A percentile compares a stretch with the other conserved stretches of the same genome.
phyloP scores from a whole-genome alignment of 1,284 basidiomycete species.

The Ustilago cynodontis region DNA sequence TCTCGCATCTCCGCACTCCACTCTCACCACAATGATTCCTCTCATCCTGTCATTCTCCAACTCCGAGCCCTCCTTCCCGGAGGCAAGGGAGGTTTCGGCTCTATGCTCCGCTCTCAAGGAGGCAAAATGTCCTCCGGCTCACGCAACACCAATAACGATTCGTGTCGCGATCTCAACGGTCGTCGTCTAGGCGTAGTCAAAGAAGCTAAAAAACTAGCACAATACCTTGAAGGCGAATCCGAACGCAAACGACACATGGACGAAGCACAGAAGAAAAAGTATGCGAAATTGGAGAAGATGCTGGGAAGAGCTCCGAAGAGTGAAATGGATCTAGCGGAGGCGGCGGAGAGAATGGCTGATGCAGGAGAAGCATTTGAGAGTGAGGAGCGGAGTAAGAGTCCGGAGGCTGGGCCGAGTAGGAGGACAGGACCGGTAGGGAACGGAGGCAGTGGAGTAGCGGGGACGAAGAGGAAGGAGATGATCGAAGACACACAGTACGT shows the following conservation, averaged over 20 bases:
- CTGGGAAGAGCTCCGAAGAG: constrained; percentile 58
- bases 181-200: constrained; percentile 91
- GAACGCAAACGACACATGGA: constrained; percentile 79
- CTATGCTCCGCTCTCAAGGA: constrained; percentile 93
- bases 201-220: constrained; percentile 92
- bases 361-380: constrained; percentile 57
- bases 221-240: constrained; percentile 87
- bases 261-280: constrained; percentile 79
- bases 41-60: constrained; percentile 43
- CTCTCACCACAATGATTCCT: constrained; percentile 11
- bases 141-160: constrained; percentile 81
- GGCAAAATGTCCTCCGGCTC: constrained; percentile 88
- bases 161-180: constrained; percentile 91
- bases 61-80: constrained; percentile 73
- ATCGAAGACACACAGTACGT: constrained; percentile 93
- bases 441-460: constrained; percentile 57
- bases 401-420: constrained; percentile 20
- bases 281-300: constrained; percentile 80
- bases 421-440: not conserved
- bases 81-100: constrained; percentile 97
- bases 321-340: constrained; percentile 68
- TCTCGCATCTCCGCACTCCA: constrained; percentile 7
- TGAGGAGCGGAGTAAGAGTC: constrained; percentile 22
- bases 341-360: constrained; percentile 62
- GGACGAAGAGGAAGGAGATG: constrained; percentile 80